Percentiles rank a stretch among this genome's conserved stretches.
phyloP scores from a whole-genome alignment of 176 grass and related monocot species.

The Dactylis glomerata region DNA sequence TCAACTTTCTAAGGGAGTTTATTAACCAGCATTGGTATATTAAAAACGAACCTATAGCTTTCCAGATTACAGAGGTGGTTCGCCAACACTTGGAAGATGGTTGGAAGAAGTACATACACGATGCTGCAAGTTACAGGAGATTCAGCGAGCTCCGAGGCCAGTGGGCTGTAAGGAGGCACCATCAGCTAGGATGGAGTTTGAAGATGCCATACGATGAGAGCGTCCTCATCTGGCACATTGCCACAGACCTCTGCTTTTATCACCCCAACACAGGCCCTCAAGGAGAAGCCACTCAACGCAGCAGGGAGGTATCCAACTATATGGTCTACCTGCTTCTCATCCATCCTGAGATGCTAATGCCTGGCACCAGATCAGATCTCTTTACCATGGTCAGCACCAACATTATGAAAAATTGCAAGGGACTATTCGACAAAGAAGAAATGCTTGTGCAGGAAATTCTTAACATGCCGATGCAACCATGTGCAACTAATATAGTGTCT shows the following conservation, averaged over 20 bases:
- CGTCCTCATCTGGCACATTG: too few species aligned
- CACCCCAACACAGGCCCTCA: too few species aligned
- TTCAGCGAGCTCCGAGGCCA: too few species aligned
- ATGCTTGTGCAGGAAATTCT: not conserved
- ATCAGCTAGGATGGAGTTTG: too few species aligned
- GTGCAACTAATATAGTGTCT: not conserved
- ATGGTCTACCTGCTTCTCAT: too few species aligned
- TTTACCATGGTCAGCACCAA: not conserved
- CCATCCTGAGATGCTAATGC: too few species aligned
- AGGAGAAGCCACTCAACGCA: too few species aligned
- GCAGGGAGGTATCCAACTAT: too few species aligned
- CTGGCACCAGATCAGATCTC: not conserved
- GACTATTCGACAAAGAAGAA: not conserved
- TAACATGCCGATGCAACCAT: accelerated
- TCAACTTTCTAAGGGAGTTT: not conserved
- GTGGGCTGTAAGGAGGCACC: too few species aligned
- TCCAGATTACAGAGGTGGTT: not conserved
- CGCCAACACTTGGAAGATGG: not conserved
- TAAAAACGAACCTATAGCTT: not conserved
- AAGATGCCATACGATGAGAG: too few species aligned
- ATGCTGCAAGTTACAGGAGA: too few species aligned
- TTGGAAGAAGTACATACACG: not conserved
- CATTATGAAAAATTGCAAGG: not conserved
- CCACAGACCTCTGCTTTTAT: too few species aligned
- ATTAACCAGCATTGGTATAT: not conserved